Conservation (phyloP, 2,329 filamentous ascomycete species). For the Emericellopsis atlantica region DNA sequence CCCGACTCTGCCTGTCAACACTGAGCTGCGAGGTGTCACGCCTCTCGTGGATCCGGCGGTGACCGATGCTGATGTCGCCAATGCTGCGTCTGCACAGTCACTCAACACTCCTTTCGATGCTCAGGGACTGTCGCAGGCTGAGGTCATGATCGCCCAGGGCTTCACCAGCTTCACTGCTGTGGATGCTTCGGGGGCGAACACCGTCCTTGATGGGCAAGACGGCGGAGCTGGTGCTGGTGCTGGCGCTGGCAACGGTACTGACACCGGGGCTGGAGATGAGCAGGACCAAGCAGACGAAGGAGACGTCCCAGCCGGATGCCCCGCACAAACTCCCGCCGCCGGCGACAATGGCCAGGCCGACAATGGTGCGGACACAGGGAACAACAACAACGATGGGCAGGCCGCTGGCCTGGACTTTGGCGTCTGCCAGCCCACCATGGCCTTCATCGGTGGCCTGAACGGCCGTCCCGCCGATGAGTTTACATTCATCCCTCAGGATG, state of each 20-base stretch:
- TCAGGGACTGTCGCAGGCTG: slow-evolving; percentile 50
- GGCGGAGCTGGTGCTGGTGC: slow-evolving; percentile 14
- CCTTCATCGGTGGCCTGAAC: slow-evolving; percentile 44
- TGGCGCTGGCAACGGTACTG: slow-evolving; percentile 9
- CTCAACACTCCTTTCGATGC: slow-evolving; percentile 41
- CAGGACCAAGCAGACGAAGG: slow-evolving; percentile 8
- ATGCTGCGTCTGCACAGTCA: slow-evolving; percentile 44
- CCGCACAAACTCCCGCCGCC: no score
- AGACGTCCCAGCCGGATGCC: no score
- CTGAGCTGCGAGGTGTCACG: slow-evolving; percentile 50
- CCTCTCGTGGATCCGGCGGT: slow-evolving; percentile 56
- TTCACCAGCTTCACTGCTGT: slow-evolving; percentile 46
- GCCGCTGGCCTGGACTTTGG: slow-evolving; percentile 34
- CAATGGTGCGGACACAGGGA: slow-evolving; percentile 12
- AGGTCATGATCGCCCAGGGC: slow-evolving; percentile 48
- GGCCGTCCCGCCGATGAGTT: slow-evolving; percentile 44
- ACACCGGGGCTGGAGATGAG: slow-evolving; percentile 15
- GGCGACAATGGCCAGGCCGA: slow-evolving; percentile 3
- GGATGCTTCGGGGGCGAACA: slow-evolving; percentile 15
- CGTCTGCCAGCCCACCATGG: slow-evolving; percentile 41
- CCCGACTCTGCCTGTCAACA: slow-evolving; percentile 45
- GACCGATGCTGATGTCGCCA: slow-evolving; percentile 40
- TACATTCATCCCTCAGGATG: slow-evolving; percentile 56
- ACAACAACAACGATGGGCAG: slow-evolving; percentile 10
- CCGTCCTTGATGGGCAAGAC: slow-evolving; percentile 20